These are phyloP conservation scores for Echinosophora koreensis DNA, from an alignment of 306 rosid genomes.

Conservation along the genomic window DNA sequence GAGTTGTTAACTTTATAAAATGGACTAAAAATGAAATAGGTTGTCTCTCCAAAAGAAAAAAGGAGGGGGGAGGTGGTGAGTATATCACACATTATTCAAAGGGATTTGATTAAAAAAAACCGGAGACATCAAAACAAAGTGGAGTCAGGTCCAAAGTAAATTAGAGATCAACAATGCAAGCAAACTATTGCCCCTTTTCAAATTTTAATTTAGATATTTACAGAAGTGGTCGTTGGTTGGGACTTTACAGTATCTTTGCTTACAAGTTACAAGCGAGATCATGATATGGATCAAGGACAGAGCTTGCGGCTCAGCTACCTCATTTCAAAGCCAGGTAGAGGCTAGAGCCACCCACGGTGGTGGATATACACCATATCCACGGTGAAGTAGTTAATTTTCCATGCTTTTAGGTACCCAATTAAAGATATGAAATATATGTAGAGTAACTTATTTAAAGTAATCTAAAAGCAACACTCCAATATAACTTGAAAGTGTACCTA, in stretches of 20 bases:
- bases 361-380: slow-evolving; percentile 7
- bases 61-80: background rate
- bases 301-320: slow-evolving; percentile 2
- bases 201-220: slow-evolving; percentile 9
- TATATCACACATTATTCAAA: slow-evolving; percentile 29
- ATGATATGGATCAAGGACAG: background rate
- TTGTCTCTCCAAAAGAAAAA: too few relatives aligned
- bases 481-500: too few relatives aligned
- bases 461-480: too few relatives aligned
- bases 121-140: slow-evolving; percentile 21
- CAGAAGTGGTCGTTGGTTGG: slow-evolving; percentile 37
- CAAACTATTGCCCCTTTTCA: slow-evolving; percentile 4
- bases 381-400: background rate
- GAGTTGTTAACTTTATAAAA: slow-evolving; percentile 40
- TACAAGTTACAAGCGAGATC: slow-evolving; percentile 65
- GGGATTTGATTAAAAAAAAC: slow-evolving; percentile 24
- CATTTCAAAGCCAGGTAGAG: background rate
- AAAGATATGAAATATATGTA: too few relatives aligned
- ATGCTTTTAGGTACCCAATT: too few relatives aligned
- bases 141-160: slow-evolving; percentile 44
- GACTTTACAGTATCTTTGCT: slow-evolving; percentile 48
- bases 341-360: background rate
- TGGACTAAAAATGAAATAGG: slow-evolving; percentile 30
- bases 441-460: too few relatives aligned
- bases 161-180: slow-evolving; percentile 20